Conservation (phyloP, 2,329 filamentous ascomycete species). For the Penicillium sp. region DNA sequence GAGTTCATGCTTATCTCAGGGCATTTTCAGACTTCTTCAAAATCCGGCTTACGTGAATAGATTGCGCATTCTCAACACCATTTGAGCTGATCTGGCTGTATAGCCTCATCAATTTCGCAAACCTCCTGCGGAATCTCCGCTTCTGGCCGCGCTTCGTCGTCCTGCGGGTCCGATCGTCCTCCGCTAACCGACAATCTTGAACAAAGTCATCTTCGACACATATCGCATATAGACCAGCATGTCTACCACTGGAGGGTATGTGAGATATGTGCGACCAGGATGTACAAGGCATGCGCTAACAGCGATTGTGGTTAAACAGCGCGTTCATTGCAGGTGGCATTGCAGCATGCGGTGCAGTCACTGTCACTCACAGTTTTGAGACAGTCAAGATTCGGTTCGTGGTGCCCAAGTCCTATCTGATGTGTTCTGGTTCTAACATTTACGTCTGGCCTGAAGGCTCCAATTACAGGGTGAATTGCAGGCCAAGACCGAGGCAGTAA, state of each 20-base stretch:
- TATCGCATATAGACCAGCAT: slow-evolving; percentile 33
- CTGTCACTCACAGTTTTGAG: slow-evolving; percentile 95
- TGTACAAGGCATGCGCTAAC: slow-evolving; percentile 13
- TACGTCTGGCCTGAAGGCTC: slow-evolving; percentile 56
- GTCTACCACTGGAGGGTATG: slow-evolving; percentile 54
- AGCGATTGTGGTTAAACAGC: slow-evolving; percentile 40
- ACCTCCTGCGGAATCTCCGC: background rate
- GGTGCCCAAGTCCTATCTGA: background rate
- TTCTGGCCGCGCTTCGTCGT: background rate
- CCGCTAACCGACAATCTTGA: slow-evolving; percentile 15
- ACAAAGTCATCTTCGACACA: background rate
- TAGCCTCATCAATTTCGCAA: background rate
- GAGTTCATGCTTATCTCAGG: slow-evolving; percentile 12
- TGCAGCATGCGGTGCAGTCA: slow-evolving; percentile 94
- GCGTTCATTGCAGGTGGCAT: slow-evolving; percentile 95
- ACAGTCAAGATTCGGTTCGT: slow-evolving; percentile 93
- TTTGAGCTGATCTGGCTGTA: background rate
- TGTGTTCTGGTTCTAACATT: slow-evolving; percentile 2
- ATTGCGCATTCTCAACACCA: background rate
- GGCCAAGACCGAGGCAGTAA: slow-evolving; percentile 74
- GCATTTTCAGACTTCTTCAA: background rate
- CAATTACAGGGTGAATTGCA: slow-evolving; percentile 96
- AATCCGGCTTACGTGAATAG: background rate
- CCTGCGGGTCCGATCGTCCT: slow-evolving; percentile 18
- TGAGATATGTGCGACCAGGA: background rate